Conservation (phyloP, 2,329 filamentous ascomycete species). For the Xylaria multiplex region DNA sequence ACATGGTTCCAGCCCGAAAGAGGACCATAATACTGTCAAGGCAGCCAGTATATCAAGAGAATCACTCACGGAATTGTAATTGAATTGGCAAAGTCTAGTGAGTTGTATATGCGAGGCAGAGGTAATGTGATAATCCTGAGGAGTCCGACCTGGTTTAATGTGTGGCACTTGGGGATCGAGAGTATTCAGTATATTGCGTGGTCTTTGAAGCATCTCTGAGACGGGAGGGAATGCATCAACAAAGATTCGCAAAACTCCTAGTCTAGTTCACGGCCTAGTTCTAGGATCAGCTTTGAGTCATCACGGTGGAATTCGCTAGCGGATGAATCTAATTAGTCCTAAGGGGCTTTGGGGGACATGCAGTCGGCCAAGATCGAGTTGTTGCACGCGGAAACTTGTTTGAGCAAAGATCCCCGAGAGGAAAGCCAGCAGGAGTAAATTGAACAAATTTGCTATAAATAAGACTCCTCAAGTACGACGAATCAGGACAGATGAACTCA, state of each 20-base stretch:
- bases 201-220: constrained; percentile 46
- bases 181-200: constrained; percentile 39
- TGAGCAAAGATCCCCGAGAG: neutral
- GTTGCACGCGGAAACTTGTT: neutral
- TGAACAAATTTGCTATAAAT: constrained; percentile 22
- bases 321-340: constrained; percentile 26
- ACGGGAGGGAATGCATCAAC: constrained; percentile 35
- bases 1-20: neutral
- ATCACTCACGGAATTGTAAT: constrained; percentile 23
- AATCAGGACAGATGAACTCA: constrained; percentile 1
- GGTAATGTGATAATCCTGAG: constrained; percentile 20
- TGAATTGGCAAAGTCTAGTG: constrained; percentile 29
- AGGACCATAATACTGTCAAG: neutral
- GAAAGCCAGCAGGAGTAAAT: constrained; percentile 17
- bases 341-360: constrained; percentile 16
- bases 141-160: constrained; percentile 15
- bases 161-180: constrained; percentile 26
- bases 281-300: constrained; percentile 42
- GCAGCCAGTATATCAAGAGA: neutral
- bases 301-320: constrained; percentile 38
- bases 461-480: constrained; percentile 20
- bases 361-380: neutral
- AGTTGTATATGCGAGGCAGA: constrained; percentile 29
- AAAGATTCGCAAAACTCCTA: constrained; percentile 28
- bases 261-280: constrained; percentile 38